Conservation (phyloP, 257 asterid species). For the Solanum neorickii region DNA sequence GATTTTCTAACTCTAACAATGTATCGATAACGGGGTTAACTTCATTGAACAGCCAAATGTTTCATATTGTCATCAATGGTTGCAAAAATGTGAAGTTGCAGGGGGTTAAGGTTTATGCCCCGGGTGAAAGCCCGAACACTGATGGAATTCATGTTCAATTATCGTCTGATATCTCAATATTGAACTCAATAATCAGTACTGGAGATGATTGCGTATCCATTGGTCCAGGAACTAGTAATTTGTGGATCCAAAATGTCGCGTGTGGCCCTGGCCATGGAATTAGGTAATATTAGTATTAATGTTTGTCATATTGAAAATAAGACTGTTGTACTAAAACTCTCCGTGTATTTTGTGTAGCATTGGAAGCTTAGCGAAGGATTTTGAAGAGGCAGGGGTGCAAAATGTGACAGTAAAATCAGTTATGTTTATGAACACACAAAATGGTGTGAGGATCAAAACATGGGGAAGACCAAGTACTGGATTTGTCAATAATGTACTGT, state of each 20-base stretch:
- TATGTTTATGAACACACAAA: neutral
- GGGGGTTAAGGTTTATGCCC: neutral
- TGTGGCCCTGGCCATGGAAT: constrained; percentile 2
- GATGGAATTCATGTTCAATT: neutral
- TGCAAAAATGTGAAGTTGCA: neutral
- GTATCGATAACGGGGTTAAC: neutral
- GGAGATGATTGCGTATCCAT: neutral
- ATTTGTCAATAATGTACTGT: neutral
- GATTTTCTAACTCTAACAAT: neutral
- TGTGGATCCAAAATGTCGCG: neutral
- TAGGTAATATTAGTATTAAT: neutral
- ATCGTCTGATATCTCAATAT: neutral
- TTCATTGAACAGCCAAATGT: neutral
- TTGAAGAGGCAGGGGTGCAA: neutral
- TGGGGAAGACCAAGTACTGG: constrained; percentile 1
- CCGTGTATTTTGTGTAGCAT: neutral
- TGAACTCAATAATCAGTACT: neutral
- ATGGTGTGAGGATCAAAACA: neutral
- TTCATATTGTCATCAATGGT: neutral
- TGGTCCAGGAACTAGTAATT: neutral
- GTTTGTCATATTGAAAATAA: neutral
- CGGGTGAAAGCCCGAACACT: neutral
- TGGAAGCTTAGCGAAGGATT: neutral
- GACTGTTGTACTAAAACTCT: neutral
- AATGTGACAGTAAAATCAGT: neutral